Evolutionary conservation across 805 yeast genomes (phyloP), one percentile per base, ranked within the genome.

Genomic region (Wickerhamomyces xylosicus): DNA sequence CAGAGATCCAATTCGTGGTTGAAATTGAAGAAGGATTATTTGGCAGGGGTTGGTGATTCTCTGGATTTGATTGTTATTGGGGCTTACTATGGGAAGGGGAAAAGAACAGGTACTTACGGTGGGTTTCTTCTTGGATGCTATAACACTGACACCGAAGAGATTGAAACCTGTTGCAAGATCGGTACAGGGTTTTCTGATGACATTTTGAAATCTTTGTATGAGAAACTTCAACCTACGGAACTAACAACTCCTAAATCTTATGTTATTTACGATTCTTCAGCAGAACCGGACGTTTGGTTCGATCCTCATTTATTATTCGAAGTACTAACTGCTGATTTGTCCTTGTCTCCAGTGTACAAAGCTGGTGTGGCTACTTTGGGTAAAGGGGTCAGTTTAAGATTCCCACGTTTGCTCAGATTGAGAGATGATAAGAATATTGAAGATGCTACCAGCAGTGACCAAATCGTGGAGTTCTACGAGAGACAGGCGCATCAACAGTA

Each of bases 111-210:
- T 10, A 72, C 82, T 44, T 92, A 90, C 57, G 98, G 98, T 38
- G 98, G 97, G 3, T 92, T 89, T 53, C 59, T 92, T 31, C 66
- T 92, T 37, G 97, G 95, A 0, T 81, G 94, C 22, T 90, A 86
- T 55, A 92, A 92, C 53, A 78, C 77, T 40, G 96, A 90, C 41
- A 74, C 86, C 0, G 97, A 94, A 18, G 97, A 89, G 52, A 86
- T 74, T 56, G 97, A 92, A 59, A 84, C 97, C 0, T 81, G 95
- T 33, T 92, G 98, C 64, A 92, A 92, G 58, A 89, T 94, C 40
- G 98, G 98, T 36, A 92, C 98, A 1, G 98, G 98, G 0, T 92
- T 92, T 54, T 75, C 87, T 32, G 98, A 92, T 47, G 97, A 81
- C 47, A 72, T 78, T 52, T 67, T 92, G 41, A 75, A 74, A 28